These are phyloP conservation scores for Neonectria punicea DNA, from an alignment of 2,329 filamentous ascomycete species.

Conservation along the genomic window DNA sequence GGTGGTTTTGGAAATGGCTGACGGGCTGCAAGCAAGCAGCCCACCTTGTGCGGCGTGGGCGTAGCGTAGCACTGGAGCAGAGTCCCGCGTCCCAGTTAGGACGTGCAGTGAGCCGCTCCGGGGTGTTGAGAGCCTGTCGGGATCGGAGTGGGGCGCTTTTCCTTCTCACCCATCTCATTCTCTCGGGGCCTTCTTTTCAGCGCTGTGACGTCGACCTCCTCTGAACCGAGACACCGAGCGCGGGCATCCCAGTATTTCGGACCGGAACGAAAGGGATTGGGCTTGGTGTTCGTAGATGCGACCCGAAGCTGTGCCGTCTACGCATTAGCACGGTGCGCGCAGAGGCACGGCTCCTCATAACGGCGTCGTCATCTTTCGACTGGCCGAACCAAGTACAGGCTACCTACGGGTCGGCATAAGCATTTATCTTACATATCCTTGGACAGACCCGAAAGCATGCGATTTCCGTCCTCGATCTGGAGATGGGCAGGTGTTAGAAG, in stretches of 20 bases:
- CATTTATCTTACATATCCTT: neutral
- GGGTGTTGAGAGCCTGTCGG: conserved; percentile 39
- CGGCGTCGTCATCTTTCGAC: neutral
- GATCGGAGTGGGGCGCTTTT: conserved; percentile 17
- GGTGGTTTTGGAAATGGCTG: neutral
- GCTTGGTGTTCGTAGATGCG: neutral
- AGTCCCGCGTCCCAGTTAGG: neutral
- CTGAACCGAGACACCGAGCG: conserved; percentile 14
- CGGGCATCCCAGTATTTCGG: neutral
- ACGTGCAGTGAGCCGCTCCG: conserved; percentile 17
- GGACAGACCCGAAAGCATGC: neutral
- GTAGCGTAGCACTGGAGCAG: neutral
- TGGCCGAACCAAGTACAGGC: neutral
- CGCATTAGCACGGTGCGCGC: neutral
- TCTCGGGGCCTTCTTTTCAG: conserved; percentile 4
- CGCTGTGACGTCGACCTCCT: conserved; percentile 18
- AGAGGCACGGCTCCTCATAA: neutral
- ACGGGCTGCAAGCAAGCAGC: neutral
- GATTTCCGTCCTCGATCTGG: neutral
- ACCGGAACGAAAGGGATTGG: neutral
- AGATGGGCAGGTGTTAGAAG: neutral
- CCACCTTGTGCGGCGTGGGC: conserved; percentile 14
- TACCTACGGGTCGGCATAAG: neutral
- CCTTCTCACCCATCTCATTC: conserved; percentile 15
- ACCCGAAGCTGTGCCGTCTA: neutral